These are phyloP conservation scores for Adansonia digitata DNA, from an alignment of 345 rosid species.

Conservation along the genomic window DNA sequence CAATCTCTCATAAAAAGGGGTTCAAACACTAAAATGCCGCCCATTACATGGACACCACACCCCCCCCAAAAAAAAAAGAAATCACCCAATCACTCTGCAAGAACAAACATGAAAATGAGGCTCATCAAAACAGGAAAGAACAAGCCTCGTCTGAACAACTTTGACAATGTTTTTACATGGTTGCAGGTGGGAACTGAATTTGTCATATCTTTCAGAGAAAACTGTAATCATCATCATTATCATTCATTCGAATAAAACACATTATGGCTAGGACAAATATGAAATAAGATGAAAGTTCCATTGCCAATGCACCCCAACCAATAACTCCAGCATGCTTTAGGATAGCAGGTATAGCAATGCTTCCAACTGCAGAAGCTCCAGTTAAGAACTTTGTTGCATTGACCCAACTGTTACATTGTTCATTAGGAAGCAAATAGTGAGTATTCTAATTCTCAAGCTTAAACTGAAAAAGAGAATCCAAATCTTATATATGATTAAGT, in stretches of 20 bases:
- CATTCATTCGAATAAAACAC: slow-evolving; percentile 52
- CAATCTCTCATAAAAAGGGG: neutral
- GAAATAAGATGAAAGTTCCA: slow-evolving; percentile 81
- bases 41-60: slow-evolving; percentile 2
- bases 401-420: slow-evolving; percentile 62
- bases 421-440: neutral
- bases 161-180: slow-evolving; percentile 1
- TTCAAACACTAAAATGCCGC: neutral
- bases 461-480: neutral
- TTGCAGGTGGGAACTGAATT: neutral
- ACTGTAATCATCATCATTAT: slow-evolving; percentile 47
- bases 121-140: slow-evolving; percentile 1
- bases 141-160: neutral
- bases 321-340: slow-evolving; percentile 90
- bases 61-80: too few species aligned
- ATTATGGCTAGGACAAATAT: slow-evolving; percentile 68
- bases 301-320: slow-evolving; percentile 90
- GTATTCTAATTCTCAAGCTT: neutral
- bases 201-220: slow-evolving; percentile 31
- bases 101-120: neutral
- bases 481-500: neutral
- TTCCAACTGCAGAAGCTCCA: slow-evolving; percentile 88
- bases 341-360: slow-evolving; percentile 89
- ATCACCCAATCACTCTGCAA: neutral
- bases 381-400: slow-evolving; percentile 91